These are phyloP conservation scores for Pseudogymnoascus sp. DNA, from an alignment of 2,329 filamentous ascomycete genomes.

Conservation along the genomic window DNA sequence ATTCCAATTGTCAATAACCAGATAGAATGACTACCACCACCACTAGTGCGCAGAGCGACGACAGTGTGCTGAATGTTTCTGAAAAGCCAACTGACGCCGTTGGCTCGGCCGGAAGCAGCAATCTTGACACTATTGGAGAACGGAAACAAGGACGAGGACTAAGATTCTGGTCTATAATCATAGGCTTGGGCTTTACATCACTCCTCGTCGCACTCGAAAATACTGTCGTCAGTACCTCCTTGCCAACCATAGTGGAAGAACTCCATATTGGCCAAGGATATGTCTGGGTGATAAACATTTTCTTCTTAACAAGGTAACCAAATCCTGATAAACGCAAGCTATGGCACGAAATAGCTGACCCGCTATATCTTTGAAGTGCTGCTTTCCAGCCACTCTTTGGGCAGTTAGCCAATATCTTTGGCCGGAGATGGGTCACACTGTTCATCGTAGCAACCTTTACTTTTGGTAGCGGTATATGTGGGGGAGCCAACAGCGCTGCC, in stretches of 20 bases:
- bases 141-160: not conserved
- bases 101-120: not conserved
- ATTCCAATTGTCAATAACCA: not conserved
- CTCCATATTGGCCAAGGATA: conserved; percentile 12
- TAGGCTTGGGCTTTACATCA: not conserved
- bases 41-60: not conserved
- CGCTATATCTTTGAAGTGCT: conserved; percentile 22
- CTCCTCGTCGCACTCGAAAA: conserved; percentile 12
- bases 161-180: conserved; percentile 1
- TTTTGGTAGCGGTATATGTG: conserved; percentile 46
- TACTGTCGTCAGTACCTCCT: conserved; percentile 15
- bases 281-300: conserved; percentile 16
- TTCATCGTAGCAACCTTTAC: conserved; percentile 39
- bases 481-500: conserved; percentile 35
- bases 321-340: conserved; percentile 9
- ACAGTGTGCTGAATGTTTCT: not conserved
- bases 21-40: not conserved
- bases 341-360: not conserved
- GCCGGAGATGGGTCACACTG: conserved; percentile 38
- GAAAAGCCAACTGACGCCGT: not conserved
- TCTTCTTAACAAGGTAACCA: conserved; percentile 3
- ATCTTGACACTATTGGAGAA: not conserved
- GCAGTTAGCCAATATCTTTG: conserved; percentile 46
- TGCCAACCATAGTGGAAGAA: conserved; percentile 16
- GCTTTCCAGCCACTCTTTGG: conserved; percentile 44